Evolutionary conservation across 1,284 basidiomycete species (phyloP), one percentile per base, ranked within the genome.

Genomic region (Ustilago bromivora): DNA sequence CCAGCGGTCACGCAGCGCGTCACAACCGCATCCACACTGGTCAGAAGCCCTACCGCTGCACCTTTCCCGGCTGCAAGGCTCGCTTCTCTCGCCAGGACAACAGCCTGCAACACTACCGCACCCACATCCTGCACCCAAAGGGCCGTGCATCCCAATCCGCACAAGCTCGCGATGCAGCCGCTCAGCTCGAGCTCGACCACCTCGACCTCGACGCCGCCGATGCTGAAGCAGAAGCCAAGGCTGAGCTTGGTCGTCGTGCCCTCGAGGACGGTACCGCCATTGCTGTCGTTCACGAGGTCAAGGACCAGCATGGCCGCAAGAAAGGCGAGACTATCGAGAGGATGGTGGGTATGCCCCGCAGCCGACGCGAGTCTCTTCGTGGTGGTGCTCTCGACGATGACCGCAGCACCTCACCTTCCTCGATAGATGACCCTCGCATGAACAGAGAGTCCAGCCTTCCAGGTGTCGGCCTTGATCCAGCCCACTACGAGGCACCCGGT

Each of bases 1-100:
- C 93, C 51, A 92, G 91, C 79, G 93, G 93, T 38, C 93, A 94
- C 82, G 90, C 94, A 23, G 92, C 93, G 0, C 89, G 93, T 56
- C 93, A 94, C 85, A 90, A 91, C 31, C 89, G 92, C 23, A 85
- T 94, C 12, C 93, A 94, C 87, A 94, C 93, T 9, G 83, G 82
- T 31, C 78, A 79, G 62, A 82, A 83, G 47, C 83, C 84, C 1
- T 84, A 85, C 52, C 74, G 78, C 6, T 86, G 84, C 71, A 82
- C 84, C 19, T 86, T 84, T 63, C 84, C 84, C 1, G 83, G 81
- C 13, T 86, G 84, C 72, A 80, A 83, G 46, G 84, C 84, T 6
- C 79, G 81, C 53, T 86, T 86, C 68, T 86, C 84, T 4, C 79
- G 84, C 3, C 84, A 86, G 65, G 84, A 86, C 70, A 86, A 86